Evolutionary conservation across 2,329 filamentous ascomycete species (phyloP).

Genomic region (Fusarium tupiense): DNA sequence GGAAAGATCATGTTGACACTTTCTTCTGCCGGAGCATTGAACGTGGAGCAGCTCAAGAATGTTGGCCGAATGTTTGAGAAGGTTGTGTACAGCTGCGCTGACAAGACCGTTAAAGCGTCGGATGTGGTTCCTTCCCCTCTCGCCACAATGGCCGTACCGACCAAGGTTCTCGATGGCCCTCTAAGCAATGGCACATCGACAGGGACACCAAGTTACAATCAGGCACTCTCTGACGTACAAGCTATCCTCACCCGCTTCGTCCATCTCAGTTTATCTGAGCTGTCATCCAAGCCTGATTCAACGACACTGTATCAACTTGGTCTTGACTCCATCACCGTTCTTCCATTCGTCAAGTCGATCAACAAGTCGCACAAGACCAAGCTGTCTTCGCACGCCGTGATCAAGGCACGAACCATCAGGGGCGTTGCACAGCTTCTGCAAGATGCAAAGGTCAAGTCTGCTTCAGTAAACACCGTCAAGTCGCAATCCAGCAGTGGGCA

Average conservation of each 20-base stretch:
- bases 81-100: background rate
- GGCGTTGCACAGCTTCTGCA: background rate
- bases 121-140: background rate
- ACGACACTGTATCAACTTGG: constrained; percentile 17
- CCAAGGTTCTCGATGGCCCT: rapidly evolving
- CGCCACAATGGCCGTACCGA: rapidly evolving
- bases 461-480: rapidly evolving
- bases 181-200: rapidly evolving
- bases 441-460: background rate
- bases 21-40: background rate
- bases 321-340: constrained; percentile 11
- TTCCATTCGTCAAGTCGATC: constrained; percentile 18
- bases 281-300: background rate
- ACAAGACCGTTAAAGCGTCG: background rate
- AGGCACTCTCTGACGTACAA: background rate
- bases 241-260: background rate
- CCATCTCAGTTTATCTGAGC: background rate
- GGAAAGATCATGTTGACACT: constrained; percentile 1
- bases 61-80: constrained; percentile 3
- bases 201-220: background rate
- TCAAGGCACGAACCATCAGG: constrained; percentile 8
- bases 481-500: rapidly evolving
- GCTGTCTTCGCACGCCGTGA: constrained; percentile 1
- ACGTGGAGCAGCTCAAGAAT: background rate
- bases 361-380: constrained; percentile 11